Evolutionary conservation across 768 basidiomycete genomes (phyloP), one percentile per base, ranked within the genome.

Genomic region (Coprinopsis marcescibilis): DNA sequence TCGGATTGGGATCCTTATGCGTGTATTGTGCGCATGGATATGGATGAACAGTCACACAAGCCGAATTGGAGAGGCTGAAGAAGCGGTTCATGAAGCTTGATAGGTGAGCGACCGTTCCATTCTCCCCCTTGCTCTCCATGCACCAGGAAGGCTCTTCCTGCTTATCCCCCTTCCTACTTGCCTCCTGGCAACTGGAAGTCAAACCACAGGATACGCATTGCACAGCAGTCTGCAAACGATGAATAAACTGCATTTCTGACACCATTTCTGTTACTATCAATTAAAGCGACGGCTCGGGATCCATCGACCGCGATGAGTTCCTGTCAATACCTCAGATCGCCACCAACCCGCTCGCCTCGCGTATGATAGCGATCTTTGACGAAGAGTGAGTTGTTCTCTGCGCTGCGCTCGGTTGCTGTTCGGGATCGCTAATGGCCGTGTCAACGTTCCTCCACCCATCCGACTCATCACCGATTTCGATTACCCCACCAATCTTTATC

Each of bases 21-120:
- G 8, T 32, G 30, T 32, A n/a, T 8, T 32, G 10, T n/a, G 8
- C 30, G 30, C 10, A n/a, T 8, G 5, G 39, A 21, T 40, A 21
- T 5, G 40, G 23, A 29, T 27, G 21, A 35, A 32, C 61, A 98
- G 96, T 99, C 83, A 97, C 90, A 15, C 88, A 86, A 40, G 78
- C 83, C 39, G 96, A 99, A 69, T 71, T 99, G 56, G 90, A 97
- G 56, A 79, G 96, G 45, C 76, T 98, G 57, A 96, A 96, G 79
- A 98, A 97, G 65, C 85, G 96, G 45, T 98, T 99, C 67, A 97
- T 98, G 92, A 99, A 99, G 70, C 85, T 99, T 56, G 96, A 99
- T 65, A 89, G 85, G 89, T 85, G 55, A 10, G 39, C 25, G 30
- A n/a, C 30, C 5, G 11, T 25, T 11, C 39, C 5, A 6, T 21